Conservation (phyloP, 192 early-diverging fungal genomes). For the Linnemannia elongata region DNA sequence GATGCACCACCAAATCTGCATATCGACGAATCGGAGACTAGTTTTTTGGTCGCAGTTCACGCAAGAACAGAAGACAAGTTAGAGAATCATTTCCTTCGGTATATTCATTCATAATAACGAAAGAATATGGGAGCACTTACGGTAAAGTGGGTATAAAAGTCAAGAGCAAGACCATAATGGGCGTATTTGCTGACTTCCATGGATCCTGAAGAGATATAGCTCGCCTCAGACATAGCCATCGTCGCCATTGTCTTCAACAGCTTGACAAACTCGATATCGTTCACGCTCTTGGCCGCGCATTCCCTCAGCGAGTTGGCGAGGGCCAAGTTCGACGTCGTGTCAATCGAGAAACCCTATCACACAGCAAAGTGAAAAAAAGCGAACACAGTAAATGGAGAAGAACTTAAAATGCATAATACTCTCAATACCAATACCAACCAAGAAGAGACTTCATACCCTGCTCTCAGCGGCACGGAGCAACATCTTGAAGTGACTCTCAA, state of each 20-base stretch:
- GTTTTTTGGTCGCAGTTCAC: no score
- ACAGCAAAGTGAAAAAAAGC: not conserved
- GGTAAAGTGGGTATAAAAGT: conserved; percentile 87
- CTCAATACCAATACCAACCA: not conserved
- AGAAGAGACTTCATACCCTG: conserved; percentile 35
- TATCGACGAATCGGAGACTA: conserved; percentile 84
- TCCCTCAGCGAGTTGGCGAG: conserved; percentile 71
- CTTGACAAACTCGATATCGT: conserved; percentile 68
- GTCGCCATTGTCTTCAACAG: conserved; percentile 83
- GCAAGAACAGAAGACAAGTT: no score
- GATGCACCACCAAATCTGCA: conserved; percentile 84
- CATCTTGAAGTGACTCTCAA: conserved; percentile 71
- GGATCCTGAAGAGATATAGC: conserved; percentile 76
- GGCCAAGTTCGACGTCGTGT: conserved; percentile 73
- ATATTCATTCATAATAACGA: no score
- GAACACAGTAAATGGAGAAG: not conserved
- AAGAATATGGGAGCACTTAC: conserved; percentile 32
- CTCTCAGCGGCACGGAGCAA: conserved; percentile 68
- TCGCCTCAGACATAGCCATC: conserved; percentile 81
- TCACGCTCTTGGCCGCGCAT: conserved; percentile 55
- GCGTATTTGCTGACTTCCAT: conserved; percentile 59
- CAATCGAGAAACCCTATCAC: conserved; percentile 68
- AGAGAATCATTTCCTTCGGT: no score
- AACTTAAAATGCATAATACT: not conserved
- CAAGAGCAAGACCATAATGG: conserved; percentile 83